Conservation (phyloP, 352 stramenopile species). For the Phytophthora foliorum region DNA sequence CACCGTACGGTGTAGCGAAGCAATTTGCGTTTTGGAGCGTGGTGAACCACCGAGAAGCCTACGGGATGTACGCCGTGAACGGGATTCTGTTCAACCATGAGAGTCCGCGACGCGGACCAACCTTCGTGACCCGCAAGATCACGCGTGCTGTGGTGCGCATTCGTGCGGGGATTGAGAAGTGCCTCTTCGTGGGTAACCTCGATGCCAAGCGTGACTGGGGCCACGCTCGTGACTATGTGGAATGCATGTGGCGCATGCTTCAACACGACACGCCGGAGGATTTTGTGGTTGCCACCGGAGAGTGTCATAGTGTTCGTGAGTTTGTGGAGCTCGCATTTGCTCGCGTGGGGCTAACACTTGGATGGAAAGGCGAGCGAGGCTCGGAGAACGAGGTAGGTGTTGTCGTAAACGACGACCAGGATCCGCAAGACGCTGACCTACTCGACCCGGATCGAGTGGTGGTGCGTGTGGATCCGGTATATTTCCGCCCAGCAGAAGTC, state of each 20-base stretch:
- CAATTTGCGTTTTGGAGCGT: slow-evolving; percentile 99
- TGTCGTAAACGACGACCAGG: slow-evolving; percentile 56
- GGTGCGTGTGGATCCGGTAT: slow-evolving; percentile 96
- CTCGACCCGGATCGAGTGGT: slow-evolving; percentile 90
- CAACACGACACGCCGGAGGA: slow-evolving; percentile 85
- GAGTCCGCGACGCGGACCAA: slow-evolving; percentile 96
- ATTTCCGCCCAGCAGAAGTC: slow-evolving; percentile 99
- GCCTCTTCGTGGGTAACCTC: slow-evolving; percentile 98
- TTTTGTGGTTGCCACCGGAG: slow-evolving; percentile 94
- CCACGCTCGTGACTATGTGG: slow-evolving; percentile 98
- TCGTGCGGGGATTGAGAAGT: slow-evolving; percentile 92
- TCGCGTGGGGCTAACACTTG: slow-evolving; percentile 89
- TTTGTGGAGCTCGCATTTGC: slow-evolving; percentile 98
- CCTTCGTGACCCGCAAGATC: slow-evolving; percentile 99
- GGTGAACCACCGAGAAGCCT: slow-evolving; percentile 99
- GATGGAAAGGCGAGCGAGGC: slow-evolving; percentile 92
- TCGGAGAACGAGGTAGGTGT: slow-evolving; percentile 96
- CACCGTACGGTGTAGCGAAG: slow-evolving; percentile 98
- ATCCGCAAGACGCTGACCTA: slow-evolving; percentile 5
- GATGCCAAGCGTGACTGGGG: slow-evolving; percentile 99
- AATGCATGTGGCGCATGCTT: slow-evolving; percentile 99
- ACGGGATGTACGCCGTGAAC: slow-evolving; percentile 95
- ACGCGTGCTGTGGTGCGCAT: slow-evolving; percentile 96
- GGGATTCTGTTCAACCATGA: slow-evolving; percentile 99
- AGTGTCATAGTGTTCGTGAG: slow-evolving; percentile 98